These are phyloP conservation scores for Penicillium tannophilum DNA, from an alignment of 495 filamentous ascomycete genomes.

Conservation along the genomic window DNA sequence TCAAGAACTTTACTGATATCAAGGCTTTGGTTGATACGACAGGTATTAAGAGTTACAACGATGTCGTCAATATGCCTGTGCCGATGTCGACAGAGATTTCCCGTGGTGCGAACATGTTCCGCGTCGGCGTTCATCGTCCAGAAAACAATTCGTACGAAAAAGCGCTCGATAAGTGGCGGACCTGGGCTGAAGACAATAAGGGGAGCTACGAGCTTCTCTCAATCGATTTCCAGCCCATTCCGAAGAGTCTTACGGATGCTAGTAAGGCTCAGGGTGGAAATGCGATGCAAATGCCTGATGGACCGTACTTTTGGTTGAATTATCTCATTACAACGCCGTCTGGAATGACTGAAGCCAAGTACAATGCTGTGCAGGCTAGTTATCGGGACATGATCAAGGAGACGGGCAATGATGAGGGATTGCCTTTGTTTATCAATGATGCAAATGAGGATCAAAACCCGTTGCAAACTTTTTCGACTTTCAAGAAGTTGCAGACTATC, in stretches of 20 bases:
- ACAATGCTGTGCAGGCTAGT: conserved; percentile 32
- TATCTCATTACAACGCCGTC: conserved; percentile 30
- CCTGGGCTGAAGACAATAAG: conserved; percentile 34
- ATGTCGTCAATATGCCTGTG: conserved; percentile 38
- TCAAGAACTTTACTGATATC: conserved; percentile 34
- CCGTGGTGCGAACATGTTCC: conserved; percentile 36
- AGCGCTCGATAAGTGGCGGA: conserved; percentile 29
- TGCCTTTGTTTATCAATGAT: conserved; percentile 40
- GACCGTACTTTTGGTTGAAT: conserved; percentile 38
- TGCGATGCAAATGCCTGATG: conserved; percentile 42
- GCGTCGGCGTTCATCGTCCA: conserved; percentile 35
- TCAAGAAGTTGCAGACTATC: conserved; percentile 29
- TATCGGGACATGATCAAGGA: conserved; percentile 33
- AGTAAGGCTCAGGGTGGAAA: conserved; percentile 39
- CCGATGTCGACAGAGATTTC: conserved; percentile 30
- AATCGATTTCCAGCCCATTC: conserved; percentile 37
- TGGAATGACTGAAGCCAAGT: conserved; percentile 27
- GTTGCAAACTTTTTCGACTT: conserved; percentile 33
- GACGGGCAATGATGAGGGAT: conserved; percentile 28
- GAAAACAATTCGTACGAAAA: conserved; percentile 25
- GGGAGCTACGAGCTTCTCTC: conserved; percentile 32
- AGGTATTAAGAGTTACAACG: conserved; percentile 29
- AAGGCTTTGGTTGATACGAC: conserved; percentile 27
- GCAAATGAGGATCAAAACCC: conserved; percentile 35
- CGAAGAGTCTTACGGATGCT: conserved; percentile 35